Conservation (phyloP, 306 rosid species). For the Prunus mongolica region DNA sequence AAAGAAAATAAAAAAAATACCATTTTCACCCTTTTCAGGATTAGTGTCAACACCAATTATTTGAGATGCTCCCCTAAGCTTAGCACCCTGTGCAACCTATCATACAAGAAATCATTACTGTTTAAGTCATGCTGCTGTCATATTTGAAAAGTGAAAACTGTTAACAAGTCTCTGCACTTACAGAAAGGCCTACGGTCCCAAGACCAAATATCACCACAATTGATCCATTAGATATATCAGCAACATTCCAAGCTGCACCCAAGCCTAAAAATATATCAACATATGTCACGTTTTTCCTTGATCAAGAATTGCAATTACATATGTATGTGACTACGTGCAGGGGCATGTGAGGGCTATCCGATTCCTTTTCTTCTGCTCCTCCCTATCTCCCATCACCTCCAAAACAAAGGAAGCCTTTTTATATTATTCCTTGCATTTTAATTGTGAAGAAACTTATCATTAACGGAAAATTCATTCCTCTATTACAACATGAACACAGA, state of each 20-base stretch:
- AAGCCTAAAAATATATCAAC: constrained; percentile 47
- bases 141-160: constrained; percentile 10
- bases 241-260: constrained; percentile 97
- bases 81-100: constrained; percentile 93
- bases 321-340: neutral
- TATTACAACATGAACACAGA: neutral
- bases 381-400: neutral
- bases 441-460: neutral
- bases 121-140: constrained; percentile 9
- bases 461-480: neutral
- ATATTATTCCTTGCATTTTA: neutral
- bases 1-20: constrained; percentile 22
- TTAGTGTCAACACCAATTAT: constrained; percentile 89
- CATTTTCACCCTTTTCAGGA: constrained; percentile 66
- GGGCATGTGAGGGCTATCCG: neutral
- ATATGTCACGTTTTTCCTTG: constrained; percentile 12
- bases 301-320: neutral
- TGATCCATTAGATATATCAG: constrained; percentile 78
- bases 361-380: neutral
- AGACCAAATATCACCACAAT: constrained; percentile 94
- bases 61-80: constrained; percentile 76
- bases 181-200: constrained; percentile 97
- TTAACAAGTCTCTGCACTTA: constrained; percentile 37
- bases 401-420: neutral
- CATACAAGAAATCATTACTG: neutral